phyloP scores from a whole-genome alignment of 495 filamentous ascomycete genomes.

The Penicillium dipodomyicola region DNA sequence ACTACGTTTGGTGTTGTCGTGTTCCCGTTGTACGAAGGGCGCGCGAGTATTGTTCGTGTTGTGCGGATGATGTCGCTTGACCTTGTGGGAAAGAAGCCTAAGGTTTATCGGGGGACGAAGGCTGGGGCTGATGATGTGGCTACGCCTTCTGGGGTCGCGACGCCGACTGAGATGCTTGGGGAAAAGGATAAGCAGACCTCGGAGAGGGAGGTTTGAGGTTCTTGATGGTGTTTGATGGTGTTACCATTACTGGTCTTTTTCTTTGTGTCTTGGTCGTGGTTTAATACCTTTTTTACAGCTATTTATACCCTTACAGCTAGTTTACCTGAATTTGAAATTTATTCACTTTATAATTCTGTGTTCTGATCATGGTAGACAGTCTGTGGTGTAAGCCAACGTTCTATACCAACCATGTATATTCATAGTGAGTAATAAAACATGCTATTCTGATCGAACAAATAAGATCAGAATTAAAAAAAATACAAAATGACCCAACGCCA shows the following conservation, averaged over 20 bases:
- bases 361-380: too few species aligned
- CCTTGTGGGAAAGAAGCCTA: constrained; percentile 57
- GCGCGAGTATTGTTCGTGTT: constrained; percentile 63
- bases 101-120: constrained; percentile 27
- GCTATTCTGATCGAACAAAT: not conserved
- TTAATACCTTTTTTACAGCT: not conserved
- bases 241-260: not conserved
- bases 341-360: not conserved
- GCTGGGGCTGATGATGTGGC: constrained; percentile 19
- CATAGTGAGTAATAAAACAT: not conserved
- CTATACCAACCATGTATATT: not conserved
- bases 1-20: constrained; percentile 71
- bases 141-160: constrained; percentile 32
- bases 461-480: not conserved
- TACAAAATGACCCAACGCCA: constrained; percentile 1
- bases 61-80: constrained; percentile 67
- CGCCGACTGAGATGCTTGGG: constrained; percentile 30
- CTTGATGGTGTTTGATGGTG: not conserved
- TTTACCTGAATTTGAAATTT: not conserved
- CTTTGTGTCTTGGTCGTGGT: not conserved
- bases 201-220: constrained; percentile 10
- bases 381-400: not conserved
- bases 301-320: constrained; percentile 20
- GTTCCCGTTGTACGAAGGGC: constrained; percentile 80
- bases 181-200: constrained; percentile 27